Conservation (phyloP, 768 basidiomycete species). For the Hebeloma cylindrosporum region DNA sequence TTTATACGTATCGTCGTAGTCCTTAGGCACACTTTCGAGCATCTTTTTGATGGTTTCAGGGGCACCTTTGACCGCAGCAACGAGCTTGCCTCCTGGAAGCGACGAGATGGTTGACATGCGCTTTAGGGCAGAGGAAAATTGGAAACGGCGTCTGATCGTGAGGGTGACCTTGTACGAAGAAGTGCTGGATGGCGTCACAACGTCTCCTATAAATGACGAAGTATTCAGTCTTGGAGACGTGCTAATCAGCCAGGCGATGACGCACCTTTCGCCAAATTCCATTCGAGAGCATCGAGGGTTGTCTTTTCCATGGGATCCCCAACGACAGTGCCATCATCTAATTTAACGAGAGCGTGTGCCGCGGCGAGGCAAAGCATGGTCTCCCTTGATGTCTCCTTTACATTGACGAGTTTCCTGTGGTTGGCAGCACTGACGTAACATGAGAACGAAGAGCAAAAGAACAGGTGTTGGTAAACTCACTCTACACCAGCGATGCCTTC, state of each 20-base stretch:
- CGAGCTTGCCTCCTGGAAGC: conserved; percentile 56
- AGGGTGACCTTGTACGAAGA: conserved; percentile 62
- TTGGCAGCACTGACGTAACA: conserved; percentile 34
- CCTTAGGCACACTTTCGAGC: conserved; percentile 68
- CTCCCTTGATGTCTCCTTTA: conserved; percentile 72
- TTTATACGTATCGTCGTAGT: conserved; percentile 94
- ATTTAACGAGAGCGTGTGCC: conserved; percentile 90
- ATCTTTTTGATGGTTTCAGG: conserved; percentile 95
- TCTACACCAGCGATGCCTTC: conserved; percentile 92
- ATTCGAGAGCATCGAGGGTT: conserved; percentile 86
- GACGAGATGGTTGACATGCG: conserved; percentile 91
- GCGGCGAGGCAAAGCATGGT: conserved; percentile 89
- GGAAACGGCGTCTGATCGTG: conserved; percentile 87
- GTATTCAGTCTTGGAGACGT: conserved; percentile 22
- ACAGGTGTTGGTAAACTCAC: conserved; percentile 45
- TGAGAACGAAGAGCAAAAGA: conserved; percentile 1
- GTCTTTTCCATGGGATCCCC: conserved; percentile 99
- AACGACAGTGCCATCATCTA: conserved; percentile 92
- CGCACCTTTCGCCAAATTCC: conserved; percentile 74
- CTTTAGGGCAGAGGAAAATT: conserved; percentile 96
- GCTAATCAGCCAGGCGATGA: neutral
- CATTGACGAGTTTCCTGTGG: conserved; percentile 66
- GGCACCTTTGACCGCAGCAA: conserved; percentile 90
- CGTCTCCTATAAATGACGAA: conserved; percentile 49
- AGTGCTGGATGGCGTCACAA: conserved; percentile 58